A percentile compares a stretch with the other conserved stretches of the same genome.
phyloP scores from a whole-genome alignment of 2,329 filamentous ascomycete genomes.

The Sordariomycetes sp. region DNA sequence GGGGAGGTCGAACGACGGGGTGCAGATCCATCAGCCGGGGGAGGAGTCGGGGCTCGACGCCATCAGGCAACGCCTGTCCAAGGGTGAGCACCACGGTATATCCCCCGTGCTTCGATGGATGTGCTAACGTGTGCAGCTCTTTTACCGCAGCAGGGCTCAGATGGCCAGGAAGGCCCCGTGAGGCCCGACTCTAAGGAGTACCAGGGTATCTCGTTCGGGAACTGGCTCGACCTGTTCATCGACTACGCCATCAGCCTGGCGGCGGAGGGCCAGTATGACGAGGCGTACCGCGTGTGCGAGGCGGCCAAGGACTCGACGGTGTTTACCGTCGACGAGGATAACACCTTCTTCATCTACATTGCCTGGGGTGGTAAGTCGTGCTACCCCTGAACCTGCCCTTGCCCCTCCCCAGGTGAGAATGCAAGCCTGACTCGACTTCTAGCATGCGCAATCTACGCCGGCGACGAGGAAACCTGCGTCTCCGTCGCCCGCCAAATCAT shows the following conservation, averaged over 20 bases:
- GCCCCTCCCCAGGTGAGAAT: neutral
- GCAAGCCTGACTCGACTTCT: constrained; percentile 7
- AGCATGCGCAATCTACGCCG: constrained; percentile 71
- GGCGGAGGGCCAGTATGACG: constrained; percentile 48
- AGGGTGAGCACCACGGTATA: constrained; percentile 22
- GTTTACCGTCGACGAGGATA: constrained; percentile 58
- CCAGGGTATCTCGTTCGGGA: constrained; percentile 66
- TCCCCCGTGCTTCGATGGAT: neutral
- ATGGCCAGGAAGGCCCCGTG: constrained; percentile 9
- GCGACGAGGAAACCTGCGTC: constrained; percentile 64
- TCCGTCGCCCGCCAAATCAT: constrained; percentile 73
- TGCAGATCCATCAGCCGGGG: constrained; percentile 8
- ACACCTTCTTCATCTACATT: constrained; percentile 60
- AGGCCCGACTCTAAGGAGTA: constrained; percentile 31
- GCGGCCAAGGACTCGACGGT: constrained; percentile 69
- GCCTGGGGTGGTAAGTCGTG: constrained; percentile 57
- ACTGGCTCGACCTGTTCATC: constrained; percentile 84
- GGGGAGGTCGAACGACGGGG: constrained; percentile 17
- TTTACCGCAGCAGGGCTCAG: constrained; percentile 6
- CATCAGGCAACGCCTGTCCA: constrained; percentile 41
- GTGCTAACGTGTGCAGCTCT: constrained; percentile 5
- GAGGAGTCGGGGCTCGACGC: constrained; percentile 29
- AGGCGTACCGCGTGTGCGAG: constrained; percentile 70
- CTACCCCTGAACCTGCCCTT: neutral
- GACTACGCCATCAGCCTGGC: constrained; percentile 74